A percentile compares a stretch with the other conserved stretches of the same genome.
Conservation (phyloP, 1,139 yeast species). For the Geotrichum reessii region DNA sequence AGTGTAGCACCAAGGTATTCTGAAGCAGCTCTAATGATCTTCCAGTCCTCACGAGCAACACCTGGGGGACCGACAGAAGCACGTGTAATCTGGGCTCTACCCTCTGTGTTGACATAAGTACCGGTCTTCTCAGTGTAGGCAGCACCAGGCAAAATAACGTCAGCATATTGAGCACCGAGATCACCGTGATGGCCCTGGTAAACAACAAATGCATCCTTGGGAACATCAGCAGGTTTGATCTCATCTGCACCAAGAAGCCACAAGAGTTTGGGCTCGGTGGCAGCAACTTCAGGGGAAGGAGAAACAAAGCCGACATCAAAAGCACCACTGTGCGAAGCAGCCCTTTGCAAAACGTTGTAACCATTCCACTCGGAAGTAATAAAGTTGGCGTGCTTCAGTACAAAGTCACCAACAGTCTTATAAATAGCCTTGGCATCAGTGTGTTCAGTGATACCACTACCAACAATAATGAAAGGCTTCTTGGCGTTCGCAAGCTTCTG, state of each 20-base stretch:
- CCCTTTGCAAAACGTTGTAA: constrained; percentile 73
- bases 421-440: constrained; percentile 60
- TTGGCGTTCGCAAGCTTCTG: constrained; percentile 60
- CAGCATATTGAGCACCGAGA: constrained; percentile 81
- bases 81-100: constrained; percentile 78
- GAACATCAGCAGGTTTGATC: constrained; percentile 60
- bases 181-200: constrained; percentile 95
- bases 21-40: constrained; percentile 74
- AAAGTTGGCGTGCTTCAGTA: constrained; percentile 53
- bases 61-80: constrained; percentile 93
- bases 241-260: constrained; percentile 86
- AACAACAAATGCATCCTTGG: constrained; percentile 80
- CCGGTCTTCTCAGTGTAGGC: constrained; percentile 87
- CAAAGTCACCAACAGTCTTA: constrained; percentile 59
- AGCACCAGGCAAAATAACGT: constrained; percentile 79
- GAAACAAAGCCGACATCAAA: constrained; percentile 76
- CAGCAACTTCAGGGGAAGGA: constrained; percentile 44
- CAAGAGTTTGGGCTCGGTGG: constrained; percentile 63
- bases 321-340: constrained; percentile 83
- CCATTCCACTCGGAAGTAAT: constrained; percentile 78
- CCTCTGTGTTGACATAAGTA: constrained; percentile 88
- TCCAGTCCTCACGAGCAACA: constrained; percentile 90
- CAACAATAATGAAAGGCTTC: constrained; percentile 74
- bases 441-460: constrained; percentile 72
- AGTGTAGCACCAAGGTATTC: constrained; percentile 68